A percentile compares a stretch with the other conserved stretches of the same genome.
Conservation (phyloP, 2,329 filamentous ascomycete species). For the Tolypocladium sp. region DNA sequence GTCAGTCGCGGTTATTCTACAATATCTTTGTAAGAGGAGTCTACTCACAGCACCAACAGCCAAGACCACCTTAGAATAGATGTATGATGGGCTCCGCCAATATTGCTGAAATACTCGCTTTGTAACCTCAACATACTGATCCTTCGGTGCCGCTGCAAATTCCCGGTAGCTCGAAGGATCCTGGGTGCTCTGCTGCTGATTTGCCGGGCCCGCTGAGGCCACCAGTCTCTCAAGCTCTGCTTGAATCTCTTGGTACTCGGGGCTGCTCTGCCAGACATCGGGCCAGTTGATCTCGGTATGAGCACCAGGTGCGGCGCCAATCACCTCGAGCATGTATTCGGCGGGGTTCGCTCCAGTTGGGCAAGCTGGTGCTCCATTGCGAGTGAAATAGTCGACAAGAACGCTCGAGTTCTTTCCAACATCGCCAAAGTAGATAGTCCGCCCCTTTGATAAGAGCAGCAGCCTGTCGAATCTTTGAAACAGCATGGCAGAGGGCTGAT, state of each 20-base stretch:
- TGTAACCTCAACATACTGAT: background rate
- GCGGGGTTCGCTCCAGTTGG: slow-evolving; percentile 51
- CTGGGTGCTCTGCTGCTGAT: background rate
- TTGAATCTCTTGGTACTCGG: background rate
- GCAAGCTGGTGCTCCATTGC: slow-evolving; percentile 45
- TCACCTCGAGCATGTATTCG: slow-evolving; percentile 52
- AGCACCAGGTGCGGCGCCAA: slow-evolving; percentile 6
- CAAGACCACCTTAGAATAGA: background rate
- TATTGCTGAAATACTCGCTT: background rate
- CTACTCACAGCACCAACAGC: background rate
- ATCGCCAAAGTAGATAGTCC: slow-evolving; percentile 42
- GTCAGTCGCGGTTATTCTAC: slow-evolving; percentile 22
- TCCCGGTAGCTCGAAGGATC: background rate
- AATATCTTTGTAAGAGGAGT: background rate
- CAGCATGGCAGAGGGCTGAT: slow-evolving; percentile 31
- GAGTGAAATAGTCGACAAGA: slow-evolving; percentile 51
- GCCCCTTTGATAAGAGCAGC: slow-evolving; percentile 40
- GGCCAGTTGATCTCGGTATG: background rate
- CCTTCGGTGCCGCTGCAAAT: background rate
- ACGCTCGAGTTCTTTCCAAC: slow-evolving; percentile 30
- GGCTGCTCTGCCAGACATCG: background rate
- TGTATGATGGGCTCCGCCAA: background rate
- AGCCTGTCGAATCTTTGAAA: slow-evolving; percentile 46
- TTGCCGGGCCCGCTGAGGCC: background rate
- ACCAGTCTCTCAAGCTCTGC: background rate